Evolutionary conservation across 2,329 filamentous ascomycete species (phyloP).

Genomic region (Chaetoscypha palmicola): DNA sequence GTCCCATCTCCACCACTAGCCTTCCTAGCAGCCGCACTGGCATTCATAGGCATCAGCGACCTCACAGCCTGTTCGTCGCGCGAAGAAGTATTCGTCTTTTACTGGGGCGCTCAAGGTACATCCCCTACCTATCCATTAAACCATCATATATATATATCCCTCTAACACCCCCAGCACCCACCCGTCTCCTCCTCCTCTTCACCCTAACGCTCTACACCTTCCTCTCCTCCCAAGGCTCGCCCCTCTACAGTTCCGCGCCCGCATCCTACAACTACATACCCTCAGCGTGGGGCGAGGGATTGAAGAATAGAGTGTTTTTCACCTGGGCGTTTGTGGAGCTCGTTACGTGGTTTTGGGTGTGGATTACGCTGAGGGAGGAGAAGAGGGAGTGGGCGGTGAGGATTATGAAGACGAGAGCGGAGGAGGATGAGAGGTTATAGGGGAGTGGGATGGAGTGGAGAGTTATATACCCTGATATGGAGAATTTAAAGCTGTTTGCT

Average conservation of each 20-base stretch:
- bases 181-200: conserved; percentile 60
- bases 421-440: conserved; percentile 30
- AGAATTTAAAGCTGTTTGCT: too few relatives aligned
- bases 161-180: conserved; percentile 39
- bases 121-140: too few relatives aligned
- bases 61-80: conserved; percentile 59
- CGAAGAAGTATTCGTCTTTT: conserved; percentile 56
- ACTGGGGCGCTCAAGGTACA: conserved; percentile 61
- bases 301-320: conserved; percentile 83
- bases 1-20: conserved; percentile 63
- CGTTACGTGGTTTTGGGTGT: conserved; percentile 81
- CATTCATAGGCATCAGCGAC: conserved; percentile 54
- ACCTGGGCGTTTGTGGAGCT: conserved; percentile 80
- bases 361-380: conserved; percentile 64
- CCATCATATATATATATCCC: too few relatives aligned
- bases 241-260: conserved; percentile 37
- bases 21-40: conserved; percentile 63
- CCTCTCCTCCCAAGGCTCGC: conserved; percentile 47
- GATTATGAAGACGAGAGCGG: conserved; percentile 27
- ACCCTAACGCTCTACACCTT: conserved; percentile 57
- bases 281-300: conserved; percentile 51
- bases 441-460: not conserved
- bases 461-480: not conserved
- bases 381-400: conserved; percentile 32
- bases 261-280: conserved; percentile 33